Conservation (phyloP, 805 yeast genomes). For the Brettanomyces bruxellensis region DNA sequence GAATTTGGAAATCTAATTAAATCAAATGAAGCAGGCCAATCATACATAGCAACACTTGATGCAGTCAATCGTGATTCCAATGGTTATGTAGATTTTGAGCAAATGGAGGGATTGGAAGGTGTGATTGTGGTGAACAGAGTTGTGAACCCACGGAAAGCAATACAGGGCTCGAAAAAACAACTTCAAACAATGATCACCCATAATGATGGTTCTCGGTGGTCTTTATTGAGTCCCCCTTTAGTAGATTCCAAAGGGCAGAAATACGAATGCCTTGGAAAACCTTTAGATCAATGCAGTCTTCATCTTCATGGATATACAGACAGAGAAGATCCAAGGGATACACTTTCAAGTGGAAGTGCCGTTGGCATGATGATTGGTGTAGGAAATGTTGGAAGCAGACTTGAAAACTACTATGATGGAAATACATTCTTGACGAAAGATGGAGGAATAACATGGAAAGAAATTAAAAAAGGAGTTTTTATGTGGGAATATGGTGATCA, state of each 20-base stretch:
- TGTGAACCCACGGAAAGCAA: constrained; percentile 37
- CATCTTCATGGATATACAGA: constrained; percentile 28
- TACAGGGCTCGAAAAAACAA: constrained; percentile 38
- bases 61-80: constrained; percentile 59
- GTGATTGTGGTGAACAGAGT: constrained; percentile 68
- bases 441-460: constrained; percentile 66
- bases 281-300: constrained; percentile 38
- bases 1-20: constrained; percentile 74
- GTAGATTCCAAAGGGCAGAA: constrained; percentile 34
- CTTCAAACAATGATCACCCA: constrained; percentile 37
- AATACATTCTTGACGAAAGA: constrained; percentile 60
- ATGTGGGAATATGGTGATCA: constrained; percentile 61
- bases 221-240: constrained; percentile 32
- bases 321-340: constrained; percentile 60
- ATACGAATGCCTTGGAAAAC: neutral
- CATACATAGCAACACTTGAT: constrained; percentile 57
- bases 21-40: constrained; percentile 82
- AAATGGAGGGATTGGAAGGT: constrained; percentile 78
- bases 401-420: constrained; percentile 23
- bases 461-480: constrained; percentile 43
- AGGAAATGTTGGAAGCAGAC: constrained; percentile 70
- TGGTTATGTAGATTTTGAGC: constrained; percentile 85
- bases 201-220: constrained; percentile 50
- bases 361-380: constrained; percentile 53
- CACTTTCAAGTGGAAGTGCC: constrained; percentile 47